A percentile compares a stretch with the other conserved stretches of the same genome.
Evolutionary conservation across 192 early-diverging fungal species (phyloP).

Genomic region (Haplosporangium gracile): DNA sequence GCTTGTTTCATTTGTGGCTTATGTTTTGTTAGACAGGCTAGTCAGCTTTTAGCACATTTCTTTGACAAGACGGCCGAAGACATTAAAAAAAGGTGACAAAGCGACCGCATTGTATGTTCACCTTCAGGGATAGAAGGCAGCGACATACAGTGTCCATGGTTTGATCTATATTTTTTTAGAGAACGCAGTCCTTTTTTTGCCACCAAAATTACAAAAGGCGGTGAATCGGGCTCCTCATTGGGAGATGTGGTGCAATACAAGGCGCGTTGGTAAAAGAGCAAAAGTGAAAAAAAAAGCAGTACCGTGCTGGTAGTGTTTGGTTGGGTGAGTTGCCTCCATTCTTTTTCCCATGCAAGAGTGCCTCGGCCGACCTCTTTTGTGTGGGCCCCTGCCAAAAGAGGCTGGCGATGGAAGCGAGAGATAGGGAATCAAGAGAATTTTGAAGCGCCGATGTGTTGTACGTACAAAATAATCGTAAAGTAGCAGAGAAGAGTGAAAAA

Average conservation of each 20-base stretch:
- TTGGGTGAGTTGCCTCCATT: background rate
- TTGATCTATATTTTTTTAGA: too few relatives aligned
- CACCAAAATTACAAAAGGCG: too few relatives aligned
- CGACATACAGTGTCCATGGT: too few relatives aligned
- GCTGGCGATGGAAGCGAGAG: slow-evolving; percentile 2
- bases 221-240: too few relatives aligned
- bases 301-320: too few relatives aligned
- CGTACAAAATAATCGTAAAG: background rate
- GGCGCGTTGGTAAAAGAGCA: too few relatives aligned
- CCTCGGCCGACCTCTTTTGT: slow-evolving; percentile 10
- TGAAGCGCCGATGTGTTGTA: background rate
- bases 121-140: too few relatives aligned
- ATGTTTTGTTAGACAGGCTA: background rate
- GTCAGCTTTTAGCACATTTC: background rate
- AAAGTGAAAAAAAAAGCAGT: too few relatives aligned
- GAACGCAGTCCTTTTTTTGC: too few relatives aligned
- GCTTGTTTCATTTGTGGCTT: background rate
- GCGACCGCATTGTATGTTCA: background rate
- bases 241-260: too few relatives aligned
- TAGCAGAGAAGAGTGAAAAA: background rate
- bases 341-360: background rate
- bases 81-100: background rate
- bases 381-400: slow-evolving; percentile 7
- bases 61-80: background rate
- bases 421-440: background rate